phyloP scores from a whole-genome alignment of 192 early-diverging fungal species.

The Phycomyces nitens region DNA sequence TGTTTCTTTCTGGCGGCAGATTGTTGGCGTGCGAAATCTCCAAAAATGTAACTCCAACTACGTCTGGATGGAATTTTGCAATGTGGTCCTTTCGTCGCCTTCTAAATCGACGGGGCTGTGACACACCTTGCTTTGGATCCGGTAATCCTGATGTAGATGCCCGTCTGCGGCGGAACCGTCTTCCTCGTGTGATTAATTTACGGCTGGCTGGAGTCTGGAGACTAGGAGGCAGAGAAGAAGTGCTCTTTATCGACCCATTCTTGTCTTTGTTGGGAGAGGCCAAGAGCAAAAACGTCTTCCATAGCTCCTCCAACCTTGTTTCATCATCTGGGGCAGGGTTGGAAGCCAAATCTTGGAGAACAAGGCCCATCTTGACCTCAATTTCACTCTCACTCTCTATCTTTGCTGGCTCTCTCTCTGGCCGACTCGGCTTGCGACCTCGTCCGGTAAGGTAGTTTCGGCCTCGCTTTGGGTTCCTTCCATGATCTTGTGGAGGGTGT shows the following conservation, averaged over 20 bases:
- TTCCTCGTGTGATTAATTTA: conserved; percentile 4
- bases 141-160: neutral
- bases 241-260: neutral
- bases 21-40: conserved; percentile 47
- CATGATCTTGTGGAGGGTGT: conserved; percentile 7
- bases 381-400: neutral
- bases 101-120: conserved; percentile 2
- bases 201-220: neutral
- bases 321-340: neutral
- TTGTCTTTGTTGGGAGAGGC: neutral
- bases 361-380: neutral
- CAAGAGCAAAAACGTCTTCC: neutral
- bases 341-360: neutral
- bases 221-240: conserved; percentile 1
- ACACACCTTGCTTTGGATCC: neutral
- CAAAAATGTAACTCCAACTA: conserved; percentile 48
- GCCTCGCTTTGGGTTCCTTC: neutral
- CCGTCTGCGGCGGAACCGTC: conserved; percentile 12
- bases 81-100: conserved; percentile 9
- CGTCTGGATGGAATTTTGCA: conserved; percentile 24
- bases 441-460: neutral
- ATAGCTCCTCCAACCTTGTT: neutral
- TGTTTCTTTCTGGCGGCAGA: conserved; percentile 40
- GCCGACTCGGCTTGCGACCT: neutral
- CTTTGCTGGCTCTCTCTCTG: neutral